These are phyloP conservation scores for Silybum marianum DNA, from an alignment of 129 eudicot genomes.

Conservation along the genomic window DNA sequence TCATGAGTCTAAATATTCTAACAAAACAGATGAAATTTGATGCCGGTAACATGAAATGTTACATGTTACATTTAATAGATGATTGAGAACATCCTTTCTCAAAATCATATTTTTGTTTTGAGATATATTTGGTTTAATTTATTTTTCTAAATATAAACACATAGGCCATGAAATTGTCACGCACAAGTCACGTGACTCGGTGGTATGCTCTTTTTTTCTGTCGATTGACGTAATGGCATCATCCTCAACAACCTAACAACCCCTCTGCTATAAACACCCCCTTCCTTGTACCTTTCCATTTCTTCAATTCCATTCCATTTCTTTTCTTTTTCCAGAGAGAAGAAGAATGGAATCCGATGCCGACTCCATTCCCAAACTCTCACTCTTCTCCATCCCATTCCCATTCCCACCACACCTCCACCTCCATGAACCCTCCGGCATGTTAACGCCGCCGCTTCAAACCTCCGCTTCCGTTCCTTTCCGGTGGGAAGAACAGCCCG, in stretches of 20 bases:
- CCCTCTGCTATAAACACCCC: constrained; percentile 1
- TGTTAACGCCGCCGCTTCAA: constrained; percentile 64
- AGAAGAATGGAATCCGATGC: constrained; percentile 37
- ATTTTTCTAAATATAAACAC: not conserved
- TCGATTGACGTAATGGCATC: constrained; percentile 4
- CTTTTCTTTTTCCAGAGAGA: not conserved
- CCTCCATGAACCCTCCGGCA: constrained; percentile 51
- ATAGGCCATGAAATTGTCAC: constrained; percentile 4
- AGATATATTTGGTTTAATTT: not conserved
- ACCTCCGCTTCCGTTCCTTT: constrained; percentile 84
- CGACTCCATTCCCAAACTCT: constrained; percentile 44
- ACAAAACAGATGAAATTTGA: too few species aligned
- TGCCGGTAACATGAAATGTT: too few species aligned
- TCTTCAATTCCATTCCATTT: not conserved
- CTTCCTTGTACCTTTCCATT: not conserved
- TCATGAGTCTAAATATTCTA: too few species aligned
- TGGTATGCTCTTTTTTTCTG: not conserved
- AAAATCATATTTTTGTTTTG: not conserved
- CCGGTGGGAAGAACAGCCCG: constrained; percentile 92
- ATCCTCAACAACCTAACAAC: constrained; percentile 9
- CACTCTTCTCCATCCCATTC: constrained; percentile 24
- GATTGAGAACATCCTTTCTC: too few species aligned
- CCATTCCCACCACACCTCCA: constrained; percentile 24
- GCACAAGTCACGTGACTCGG: constrained; percentile 31
- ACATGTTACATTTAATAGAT: too few species aligned